A percentile compares a stretch with the other conserved stretches of the same genome.
phyloP scores from a whole-genome alignment of 2,329 filamentous ascomycete genomes.

The Trichoderma lentiforme region DNA sequence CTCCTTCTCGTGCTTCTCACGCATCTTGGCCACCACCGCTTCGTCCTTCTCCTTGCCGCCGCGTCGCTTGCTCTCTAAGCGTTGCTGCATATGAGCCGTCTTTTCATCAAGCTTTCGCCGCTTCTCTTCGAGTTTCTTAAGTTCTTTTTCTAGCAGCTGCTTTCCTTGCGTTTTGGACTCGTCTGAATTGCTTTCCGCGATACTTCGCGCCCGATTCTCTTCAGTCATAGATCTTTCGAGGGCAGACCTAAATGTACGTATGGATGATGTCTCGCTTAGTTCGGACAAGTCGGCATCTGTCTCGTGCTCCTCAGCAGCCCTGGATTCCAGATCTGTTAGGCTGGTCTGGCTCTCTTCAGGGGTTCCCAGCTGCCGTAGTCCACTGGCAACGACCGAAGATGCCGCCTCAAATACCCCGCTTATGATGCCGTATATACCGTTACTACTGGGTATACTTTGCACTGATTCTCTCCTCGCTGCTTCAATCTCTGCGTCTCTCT shows the following conservation, averaged over 20 bases:
- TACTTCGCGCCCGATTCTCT: conserved; percentile 27
- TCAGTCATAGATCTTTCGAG: conserved; percentile 36
- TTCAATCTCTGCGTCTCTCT: conserved; percentile 28
- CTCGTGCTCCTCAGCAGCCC: conserved; percentile 27
- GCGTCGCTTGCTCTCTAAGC: conserved; percentile 41
- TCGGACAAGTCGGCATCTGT: conserved; percentile 22
- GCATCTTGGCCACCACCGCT: conserved; percentile 52
- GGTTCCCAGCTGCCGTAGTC: conserved; percentile 32
- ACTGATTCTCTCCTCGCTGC: conserved; percentile 30
- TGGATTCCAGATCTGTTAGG: conserved; percentile 27
- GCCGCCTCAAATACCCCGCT: conserved; percentile 51
- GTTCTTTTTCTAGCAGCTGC: conserved; percentile 54
- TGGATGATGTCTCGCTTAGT: conserved; percentile 44
- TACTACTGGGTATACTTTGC: conserved; percentile 36
- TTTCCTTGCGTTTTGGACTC: conserved; percentile 35
- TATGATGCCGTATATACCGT: conserved; percentile 56
- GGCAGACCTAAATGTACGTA: conserved; percentile 49
- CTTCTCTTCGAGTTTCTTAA: conserved; percentile 60
- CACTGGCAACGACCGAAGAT: conserved; percentile 43
- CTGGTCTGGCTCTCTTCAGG: conserved; percentile 27
- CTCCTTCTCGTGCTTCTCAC: conserved; percentile 62
- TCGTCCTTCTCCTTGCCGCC: conserved; percentile 51
- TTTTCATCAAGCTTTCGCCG: conserved; percentile 62
- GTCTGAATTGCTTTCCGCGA: conserved; percentile 34
- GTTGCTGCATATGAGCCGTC: conserved; percentile 53